Evolutionary conservation across 805 yeast species (phyloP).

Genomic region (Sugiyamaella qingdaonensis): DNA sequence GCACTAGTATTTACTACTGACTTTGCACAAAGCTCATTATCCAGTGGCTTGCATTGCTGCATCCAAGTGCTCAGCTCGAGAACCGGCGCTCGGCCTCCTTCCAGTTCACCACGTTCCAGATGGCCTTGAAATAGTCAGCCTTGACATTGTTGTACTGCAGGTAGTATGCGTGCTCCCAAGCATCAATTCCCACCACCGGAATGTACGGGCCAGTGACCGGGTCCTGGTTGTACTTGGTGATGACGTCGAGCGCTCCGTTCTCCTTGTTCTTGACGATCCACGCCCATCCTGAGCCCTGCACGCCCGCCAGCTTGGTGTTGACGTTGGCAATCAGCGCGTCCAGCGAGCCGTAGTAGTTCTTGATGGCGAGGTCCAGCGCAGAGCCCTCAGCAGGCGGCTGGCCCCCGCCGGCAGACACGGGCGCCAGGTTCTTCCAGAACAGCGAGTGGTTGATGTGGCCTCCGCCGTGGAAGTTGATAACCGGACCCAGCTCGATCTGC

Average conservation of each 20-base stretch:
- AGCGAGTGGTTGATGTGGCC: slow-evolving; percentile 82
- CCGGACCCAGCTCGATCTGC: slow-evolving; percentile 57
- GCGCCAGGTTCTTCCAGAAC: slow-evolving; percentile 87
- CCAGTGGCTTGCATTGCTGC: no score
- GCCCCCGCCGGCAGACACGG: slow-evolving; percentile 74
- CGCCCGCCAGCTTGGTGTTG: slow-evolving; percentile 72
- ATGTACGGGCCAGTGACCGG: slow-evolving; percentile 65
- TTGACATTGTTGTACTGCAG: slow-evolving; percentile 89
- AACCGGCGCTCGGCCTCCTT: slow-evolving; percentile 73
- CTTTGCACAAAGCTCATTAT: no score
- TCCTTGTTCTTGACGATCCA: slow-evolving; percentile 78
- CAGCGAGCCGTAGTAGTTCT: slow-evolving; percentile 62
- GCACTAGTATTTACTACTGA: no score
- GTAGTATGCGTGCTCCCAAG: slow-evolving; percentile 97
- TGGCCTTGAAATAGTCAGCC: slow-evolving; percentile 87
- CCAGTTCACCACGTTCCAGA: slow-evolving; percentile 95
- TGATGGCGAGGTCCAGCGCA: slow-evolving; percentile 54
- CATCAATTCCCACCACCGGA: slow-evolving; percentile 86
- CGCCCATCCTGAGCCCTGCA: slow-evolving; percentile 97
- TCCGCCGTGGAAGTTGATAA: slow-evolving; percentile 88
- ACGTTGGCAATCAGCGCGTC: slow-evolving; percentile 62
- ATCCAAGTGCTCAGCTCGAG: neutral
- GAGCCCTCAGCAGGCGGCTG: slow-evolving; percentile 50
- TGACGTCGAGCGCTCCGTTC: slow-evolving; percentile 66
- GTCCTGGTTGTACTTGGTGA: slow-evolving; percentile 83